A percentile compares a stretch with the other conserved stretches of the same genome.
Evolutionary conservation across 1,284 basidiomycete species (phyloP).

Genomic region (Microbotryum violaceum): DNA sequence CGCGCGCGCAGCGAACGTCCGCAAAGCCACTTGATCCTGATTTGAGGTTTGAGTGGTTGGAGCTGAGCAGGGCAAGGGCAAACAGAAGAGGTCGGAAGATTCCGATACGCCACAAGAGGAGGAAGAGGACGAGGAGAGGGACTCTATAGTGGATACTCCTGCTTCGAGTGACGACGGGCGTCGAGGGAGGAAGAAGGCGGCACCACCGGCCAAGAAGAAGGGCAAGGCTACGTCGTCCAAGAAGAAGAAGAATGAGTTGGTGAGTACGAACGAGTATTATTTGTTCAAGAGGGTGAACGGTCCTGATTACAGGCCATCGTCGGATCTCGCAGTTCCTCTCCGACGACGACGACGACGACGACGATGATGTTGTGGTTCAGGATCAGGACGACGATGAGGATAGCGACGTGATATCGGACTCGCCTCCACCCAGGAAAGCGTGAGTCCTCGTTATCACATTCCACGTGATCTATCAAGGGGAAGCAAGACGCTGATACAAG

Average conservation of each 20-base stretch:
- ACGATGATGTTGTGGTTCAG: constrained; percentile 44
- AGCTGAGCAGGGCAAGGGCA: constrained; percentile 13
- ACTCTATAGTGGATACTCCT: constrained; percentile 21
- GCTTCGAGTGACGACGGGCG: constrained; percentile 13
- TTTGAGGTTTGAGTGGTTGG: constrained; percentile 1
- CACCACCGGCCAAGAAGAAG: constrained; percentile 30
- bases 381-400: constrained; percentile 52
- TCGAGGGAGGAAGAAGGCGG: constrained; percentile 16
- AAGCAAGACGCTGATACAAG: constrained; percentile 45
- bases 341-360: constrained; percentile 50
- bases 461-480: not conserved
- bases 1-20: not conserved
- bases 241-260: constrained; percentile 35
- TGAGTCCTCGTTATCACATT: no score
- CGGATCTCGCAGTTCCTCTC: constrained; percentile 33
- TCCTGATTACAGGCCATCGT: no score
- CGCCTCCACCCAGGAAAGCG: constrained; percentile 37
- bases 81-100: constrained; percentile 13
- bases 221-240: constrained; percentile 1
- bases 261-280: constrained; percentile 33
- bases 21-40: not conserved
- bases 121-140: constrained; percentile 5
- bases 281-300: not conserved
- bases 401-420: constrained; percentile 45
- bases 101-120: not conserved